Conservation (phyloP, 2,329 filamentous ascomycete genomes). For the Davidsoniella virescens region DNA sequence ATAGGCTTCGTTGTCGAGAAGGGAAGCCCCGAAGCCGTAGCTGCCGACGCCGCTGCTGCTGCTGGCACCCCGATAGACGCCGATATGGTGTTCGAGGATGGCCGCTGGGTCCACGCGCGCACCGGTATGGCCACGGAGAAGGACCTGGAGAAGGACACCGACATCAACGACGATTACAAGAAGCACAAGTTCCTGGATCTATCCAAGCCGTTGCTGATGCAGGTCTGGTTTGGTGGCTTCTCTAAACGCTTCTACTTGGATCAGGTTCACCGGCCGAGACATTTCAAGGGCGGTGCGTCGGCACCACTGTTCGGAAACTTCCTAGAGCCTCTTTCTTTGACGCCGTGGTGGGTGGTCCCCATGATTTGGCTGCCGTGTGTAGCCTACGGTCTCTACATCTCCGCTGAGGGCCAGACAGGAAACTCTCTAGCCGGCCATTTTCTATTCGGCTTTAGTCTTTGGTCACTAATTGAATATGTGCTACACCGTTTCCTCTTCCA, state of each 20-base stretch:
- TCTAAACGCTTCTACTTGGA: constrained; percentile 92
- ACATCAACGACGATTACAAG: constrained; percentile 59
- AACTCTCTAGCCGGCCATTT: constrained; percentile 44
- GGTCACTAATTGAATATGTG: constrained; percentile 80
- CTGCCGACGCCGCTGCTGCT: constrained; percentile 15
- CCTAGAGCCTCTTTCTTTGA: constrained; percentile 90
- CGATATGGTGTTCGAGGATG: constrained; percentile 16
- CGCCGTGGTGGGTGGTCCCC: constrained; percentile 85
- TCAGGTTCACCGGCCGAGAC: constrained; percentile 85
- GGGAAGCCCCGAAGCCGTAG: constrained; percentile 16
- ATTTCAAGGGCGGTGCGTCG: constrained; percentile 86
- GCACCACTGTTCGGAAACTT: constrained; percentile 96
- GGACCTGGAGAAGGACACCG: constrained; percentile 75
- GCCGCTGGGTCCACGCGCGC: constrained; percentile 32
- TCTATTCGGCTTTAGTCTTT: constrained; percentile 53
- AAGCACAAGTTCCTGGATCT: constrained; percentile 90
- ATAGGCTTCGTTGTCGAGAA: constrained; percentile 15
- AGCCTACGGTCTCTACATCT: constrained; percentile 52
- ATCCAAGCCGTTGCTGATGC: constrained; percentile 64
- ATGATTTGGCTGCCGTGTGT: constrained; percentile 71
- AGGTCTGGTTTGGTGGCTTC: constrained; percentile 80
- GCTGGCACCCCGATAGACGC: constrained; percentile 19
- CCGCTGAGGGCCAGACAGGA: constrained; percentile 37
- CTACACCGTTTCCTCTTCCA: constrained; percentile 90
- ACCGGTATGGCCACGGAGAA: constrained; percentile 86